Evolutionary conservation across 495 filamentous ascomycete genomes (phyloP).

Genomic region (Amniculicola lignicola): DNA sequence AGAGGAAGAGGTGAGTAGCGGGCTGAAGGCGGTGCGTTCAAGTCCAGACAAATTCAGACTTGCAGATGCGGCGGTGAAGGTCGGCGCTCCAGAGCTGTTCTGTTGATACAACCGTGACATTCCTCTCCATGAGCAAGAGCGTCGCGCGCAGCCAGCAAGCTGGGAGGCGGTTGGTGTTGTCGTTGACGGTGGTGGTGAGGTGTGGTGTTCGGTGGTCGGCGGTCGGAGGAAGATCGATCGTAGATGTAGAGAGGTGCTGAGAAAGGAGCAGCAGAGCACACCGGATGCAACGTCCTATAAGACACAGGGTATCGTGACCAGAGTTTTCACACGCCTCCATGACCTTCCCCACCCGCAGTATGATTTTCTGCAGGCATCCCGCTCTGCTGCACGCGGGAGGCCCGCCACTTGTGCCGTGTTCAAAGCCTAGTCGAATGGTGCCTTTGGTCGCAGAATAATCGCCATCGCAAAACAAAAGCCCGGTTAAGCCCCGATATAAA

Average conservation of each 20-base stretch:
- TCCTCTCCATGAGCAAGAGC: constrained; percentile 28
- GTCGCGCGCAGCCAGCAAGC: constrained; percentile 5
- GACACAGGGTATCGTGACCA: background rate
- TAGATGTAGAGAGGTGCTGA: background rate
- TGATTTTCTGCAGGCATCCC: background rate
- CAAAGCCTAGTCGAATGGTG: too few relatives aligned
- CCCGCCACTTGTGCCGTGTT: too few relatives aligned
- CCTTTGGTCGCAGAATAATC: background rate
- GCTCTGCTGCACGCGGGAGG: background rate
- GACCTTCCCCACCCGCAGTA: background rate
- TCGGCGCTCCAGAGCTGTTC: constrained; percentile 21
- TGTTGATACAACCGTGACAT: constrained; percentile 16
- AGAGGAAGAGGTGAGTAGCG: constrained; percentile 3
- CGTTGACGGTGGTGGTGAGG: background rate
- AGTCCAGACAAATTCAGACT: constrained; percentile 33
- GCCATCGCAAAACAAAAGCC: background rate
- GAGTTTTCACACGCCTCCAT: background rate
- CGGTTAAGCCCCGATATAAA: too few relatives aligned
- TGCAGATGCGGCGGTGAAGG: constrained; percentile 25
- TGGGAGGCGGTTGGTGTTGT: background rate
- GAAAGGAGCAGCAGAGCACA: background rate
- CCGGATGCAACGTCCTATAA: background rate
- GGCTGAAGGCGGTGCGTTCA: constrained; percentile 20
- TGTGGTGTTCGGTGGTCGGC: background rate
- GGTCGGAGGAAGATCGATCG: too few relatives aligned